Evolutionary conservation across 495 filamentous ascomycete genomes (phyloP).

Genomic region (Penicillium mononematosum): DNA sequence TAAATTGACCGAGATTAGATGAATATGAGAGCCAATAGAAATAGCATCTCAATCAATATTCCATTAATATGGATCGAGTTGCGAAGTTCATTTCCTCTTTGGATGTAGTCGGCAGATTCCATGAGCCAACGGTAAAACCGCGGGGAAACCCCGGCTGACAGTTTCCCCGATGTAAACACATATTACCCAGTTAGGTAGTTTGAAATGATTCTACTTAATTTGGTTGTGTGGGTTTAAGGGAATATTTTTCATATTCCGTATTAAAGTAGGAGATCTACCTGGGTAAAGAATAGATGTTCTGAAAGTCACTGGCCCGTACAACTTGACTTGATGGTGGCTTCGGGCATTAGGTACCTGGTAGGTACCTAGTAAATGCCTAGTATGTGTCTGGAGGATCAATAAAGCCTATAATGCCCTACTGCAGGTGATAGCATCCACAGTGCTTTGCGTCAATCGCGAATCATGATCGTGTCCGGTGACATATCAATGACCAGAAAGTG

Average conservation of each 20-base stretch:
- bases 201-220: no score
- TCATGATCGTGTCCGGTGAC: no score
- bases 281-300: background rate
- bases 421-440: no score
- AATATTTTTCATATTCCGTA: no score
- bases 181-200: no score
- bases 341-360: background rate
- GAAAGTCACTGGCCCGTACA: background rate
- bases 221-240: no score
- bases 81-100: constrained; percentile 11
- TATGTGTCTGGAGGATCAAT: no score
- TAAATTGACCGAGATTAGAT: background rate
- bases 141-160: constrained; percentile 9
- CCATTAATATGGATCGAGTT: background rate
- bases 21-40: background rate
- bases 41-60: background rate
- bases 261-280: background rate
- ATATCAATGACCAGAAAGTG: no score
- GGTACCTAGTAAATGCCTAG: no score
- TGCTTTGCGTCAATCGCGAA: no score
- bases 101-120: constrained; percentile 3
- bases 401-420: no score
- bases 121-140: constrained; percentile 6
- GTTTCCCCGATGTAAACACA: constrained; percentile 1
- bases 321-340: background rate